Evolutionary conservation across 495 filamentous ascomycete genomes (phyloP), one percentile per base, ranked within the genome.

Genomic region (Aspergillus steynii): DNA sequence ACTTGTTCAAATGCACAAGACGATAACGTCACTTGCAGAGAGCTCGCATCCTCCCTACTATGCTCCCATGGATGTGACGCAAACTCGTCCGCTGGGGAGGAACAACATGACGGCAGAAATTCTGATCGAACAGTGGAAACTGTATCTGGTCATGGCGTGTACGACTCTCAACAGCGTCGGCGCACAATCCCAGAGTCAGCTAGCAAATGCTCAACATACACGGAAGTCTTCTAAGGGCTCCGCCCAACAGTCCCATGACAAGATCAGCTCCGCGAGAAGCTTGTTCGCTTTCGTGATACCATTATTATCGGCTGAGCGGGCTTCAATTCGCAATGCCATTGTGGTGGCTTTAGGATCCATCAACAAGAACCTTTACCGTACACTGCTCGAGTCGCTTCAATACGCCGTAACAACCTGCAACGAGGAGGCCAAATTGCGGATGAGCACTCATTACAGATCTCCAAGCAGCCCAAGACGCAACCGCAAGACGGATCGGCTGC

Each of bases 101-200:
- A 89, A 88, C 32, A 90, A 88, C 4, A 88, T 91, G 29, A 87
- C 93, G 8, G 90, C 93, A 2, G 92, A 96, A 55, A 86, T 96
- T 46, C 78, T 99, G 58, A 85, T 98, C 60, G 95, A 98, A 69
- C 95, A 99, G 73, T 99, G 94, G 94, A 98, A 96, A 74, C 78
- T 98, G n/a, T 97, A 97, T 70, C 82, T 99, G 48, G 90, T 96
- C 50, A 96, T 98, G 75, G 96, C 96, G 5, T 99, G 96, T 71
- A 96, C 93, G 8, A 99, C 96, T 0, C 81, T 99, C 29, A 93
- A 89, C 31, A 94, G 92, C 60, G 86, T 91, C 20, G 93, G 93
- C 20, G 86, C 82, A 20, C 81, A 84, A 32, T 86, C 84, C 48
- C 85, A 83, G 65, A 85, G 67, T 65, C 84, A 75, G 65, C 69